A percentile compares a stretch with the other conserved stretches of the same genome.
Evolutionary conservation across 192 early-diverging fungal genomes (phyloP).

Genomic region (Coemansia reversa): DNA sequence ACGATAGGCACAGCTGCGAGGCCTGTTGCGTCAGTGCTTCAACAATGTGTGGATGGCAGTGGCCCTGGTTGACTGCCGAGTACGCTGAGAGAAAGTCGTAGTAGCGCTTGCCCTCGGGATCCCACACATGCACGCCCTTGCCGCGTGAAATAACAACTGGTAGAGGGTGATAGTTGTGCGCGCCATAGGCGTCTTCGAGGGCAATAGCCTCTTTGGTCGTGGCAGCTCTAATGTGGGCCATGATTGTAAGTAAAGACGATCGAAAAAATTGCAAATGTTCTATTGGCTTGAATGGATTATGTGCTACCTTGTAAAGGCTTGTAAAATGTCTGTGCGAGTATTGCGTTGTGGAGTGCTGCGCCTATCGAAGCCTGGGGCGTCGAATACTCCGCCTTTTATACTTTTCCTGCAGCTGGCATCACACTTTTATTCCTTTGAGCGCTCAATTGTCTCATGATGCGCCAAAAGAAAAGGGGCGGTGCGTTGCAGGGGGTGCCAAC

Average conservation of each 20-base stretch:
- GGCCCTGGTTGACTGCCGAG: slow-evolving; percentile 83
- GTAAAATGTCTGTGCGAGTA: neutral
- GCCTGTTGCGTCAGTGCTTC: slow-evolving; percentile 89
- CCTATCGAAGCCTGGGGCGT: no score
- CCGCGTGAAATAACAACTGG: slow-evolving; percentile 88
- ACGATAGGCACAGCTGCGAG: slow-evolving; percentile 76
- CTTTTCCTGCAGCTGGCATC: neutral
- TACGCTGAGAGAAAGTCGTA: slow-evolving; percentile 80
- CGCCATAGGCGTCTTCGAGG: slow-evolving; percentile 84
- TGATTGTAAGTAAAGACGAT: neutral
- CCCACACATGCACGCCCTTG: slow-evolving; percentile 89
- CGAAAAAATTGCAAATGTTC: neutral
- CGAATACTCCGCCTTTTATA: neutral
- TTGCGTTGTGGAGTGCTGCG: neutral
- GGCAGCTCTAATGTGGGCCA: slow-evolving; percentile 4
- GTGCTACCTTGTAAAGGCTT: neutral
- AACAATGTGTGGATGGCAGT: slow-evolving; percentile 95
- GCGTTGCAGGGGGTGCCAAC: neutral
- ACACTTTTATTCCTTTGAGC: neutral
- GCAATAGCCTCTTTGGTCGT: slow-evolving; percentile 58
- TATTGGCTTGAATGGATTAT: neutral
- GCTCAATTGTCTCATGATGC: neutral
- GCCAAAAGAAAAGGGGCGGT: neutral
- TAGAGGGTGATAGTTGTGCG: slow-evolving; percentile 99
- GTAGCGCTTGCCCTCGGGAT: slow-evolving; percentile 82